These are phyloP conservation scores for Neocatenulostroma microsporum DNA, from an alignment of 2,329 filamentous ascomycete species.

Conservation along the genomic window DNA sequence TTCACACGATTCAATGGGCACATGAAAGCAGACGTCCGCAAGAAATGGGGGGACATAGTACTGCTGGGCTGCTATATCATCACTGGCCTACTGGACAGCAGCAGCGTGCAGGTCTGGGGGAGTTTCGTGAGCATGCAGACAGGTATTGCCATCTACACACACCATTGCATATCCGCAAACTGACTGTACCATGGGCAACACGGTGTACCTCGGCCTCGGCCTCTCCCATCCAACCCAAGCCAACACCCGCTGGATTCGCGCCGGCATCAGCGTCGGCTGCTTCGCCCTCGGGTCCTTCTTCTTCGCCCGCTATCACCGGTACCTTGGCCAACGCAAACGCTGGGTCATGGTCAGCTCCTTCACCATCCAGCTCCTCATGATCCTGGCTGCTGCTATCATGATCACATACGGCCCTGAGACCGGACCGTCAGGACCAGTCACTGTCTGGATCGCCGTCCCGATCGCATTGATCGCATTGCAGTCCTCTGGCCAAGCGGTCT, in stretches of 20 bases:
- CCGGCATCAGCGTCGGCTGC: conserved; percentile 58
- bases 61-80: conserved; percentile 67
- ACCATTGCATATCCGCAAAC: no score
- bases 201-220: conserved; percentile 69
- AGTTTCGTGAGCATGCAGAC: conserved; percentile 82
- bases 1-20: conserved; percentile 20
- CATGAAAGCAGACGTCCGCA: conserved; percentile 46
- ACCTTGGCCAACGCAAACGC: conserved; percentile 53
- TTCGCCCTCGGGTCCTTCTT: conserved; percentile 67
- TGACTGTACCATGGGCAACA: conserved; percentile 47
- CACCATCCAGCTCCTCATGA: conserved; percentile 34
- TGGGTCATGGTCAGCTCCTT: conserved; percentile 53
- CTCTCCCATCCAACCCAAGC: conserved; percentile 46
- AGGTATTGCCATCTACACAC: conserved; percentile 41
- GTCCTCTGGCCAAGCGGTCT: conserved; percentile 69
- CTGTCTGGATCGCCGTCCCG: conserved; percentile 50
- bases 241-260: conserved; percentile 59
- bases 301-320: conserved; percentile 62
- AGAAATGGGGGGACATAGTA: conserved; percentile 58
- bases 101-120: conserved; percentile 68
- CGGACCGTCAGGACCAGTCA: conserved; percentile 14
- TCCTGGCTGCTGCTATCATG: conserved; percentile 36
- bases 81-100: conserved; percentile 69
- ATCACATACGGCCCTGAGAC: conserved; percentile 31
- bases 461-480: conserved; percentile 67